These are phyloP conservation scores for Polyporus arcularius DNA, from an alignment of 768 basidiomycete genomes.

Conservation along the genomic window DNA sequence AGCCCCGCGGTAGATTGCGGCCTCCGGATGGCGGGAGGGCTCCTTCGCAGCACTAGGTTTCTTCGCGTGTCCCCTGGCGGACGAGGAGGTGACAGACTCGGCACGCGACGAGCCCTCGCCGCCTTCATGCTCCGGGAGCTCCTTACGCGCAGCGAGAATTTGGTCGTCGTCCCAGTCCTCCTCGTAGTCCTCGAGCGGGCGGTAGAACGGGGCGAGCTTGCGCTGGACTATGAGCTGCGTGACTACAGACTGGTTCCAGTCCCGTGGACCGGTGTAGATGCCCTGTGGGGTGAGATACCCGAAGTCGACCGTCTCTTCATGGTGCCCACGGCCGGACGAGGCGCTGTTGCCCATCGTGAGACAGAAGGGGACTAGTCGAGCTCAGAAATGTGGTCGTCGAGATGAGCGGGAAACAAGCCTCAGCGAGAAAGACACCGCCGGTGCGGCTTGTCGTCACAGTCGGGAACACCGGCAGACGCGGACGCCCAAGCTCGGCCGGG, in stretches of 20 bases:
- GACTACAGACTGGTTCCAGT: constrained; percentile 89
- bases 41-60: constrained; percentile 65
- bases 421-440: constrained; percentile 9
- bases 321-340: constrained; percentile 70
- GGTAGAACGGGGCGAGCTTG: constrained; percentile 92
- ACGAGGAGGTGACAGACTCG: constrained; percentile 38
- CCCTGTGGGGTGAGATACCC: constrained; percentile 82
- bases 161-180: constrained; percentile 88
- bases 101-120: constrained; percentile 44
- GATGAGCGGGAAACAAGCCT: constrained; percentile 3
- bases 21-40: constrained; percentile 65
- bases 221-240: constrained; percentile 86
- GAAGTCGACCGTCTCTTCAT: constrained; percentile 85
- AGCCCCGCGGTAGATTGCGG: constrained; percentile 79
- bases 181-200: constrained; percentile 92
- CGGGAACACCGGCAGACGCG: constrained; percentile 5
- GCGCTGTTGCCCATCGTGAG: constrained; percentile 76
- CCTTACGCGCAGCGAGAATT: constrained; percentile 80
- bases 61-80: constrained; percentile 48
- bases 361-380: neutral
- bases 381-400: constrained; percentile 8
- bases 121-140: constrained; percentile 52
- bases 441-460: constrained; percentile 18
- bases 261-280: constrained; percentile 79
- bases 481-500: constrained; percentile 1